Evolutionary conservation across 148 eudicot species (phyloP).

Genomic region (Nepenthes gracilis): DNA sequence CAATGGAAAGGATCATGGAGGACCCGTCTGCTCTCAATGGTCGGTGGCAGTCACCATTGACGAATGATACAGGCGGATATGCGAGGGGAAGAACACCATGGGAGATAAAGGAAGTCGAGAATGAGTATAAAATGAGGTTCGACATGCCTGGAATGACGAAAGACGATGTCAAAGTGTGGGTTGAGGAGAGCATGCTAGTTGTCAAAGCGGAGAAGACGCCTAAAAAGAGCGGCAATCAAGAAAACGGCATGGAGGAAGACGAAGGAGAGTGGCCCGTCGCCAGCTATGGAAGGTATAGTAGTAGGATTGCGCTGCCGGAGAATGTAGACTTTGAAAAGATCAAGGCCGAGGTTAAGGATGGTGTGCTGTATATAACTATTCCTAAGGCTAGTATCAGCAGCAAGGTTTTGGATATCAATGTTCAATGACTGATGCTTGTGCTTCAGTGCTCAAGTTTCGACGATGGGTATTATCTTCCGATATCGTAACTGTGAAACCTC

Average conservation of each 20-base stretch:
- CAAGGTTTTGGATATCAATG: constrained; percentile 55
- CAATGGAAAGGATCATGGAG: constrained; percentile 57
- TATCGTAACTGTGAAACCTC: too few relatives aligned
- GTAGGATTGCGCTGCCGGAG: constrained; percentile 66
- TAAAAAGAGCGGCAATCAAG: constrained; percentile 9
- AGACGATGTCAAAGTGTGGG: constrained; percentile 54
- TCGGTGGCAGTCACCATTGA: constrained; percentile 8
- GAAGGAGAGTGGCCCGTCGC: constrained; percentile 41
- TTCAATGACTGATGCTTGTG: constrained; percentile 13
- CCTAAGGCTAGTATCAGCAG: constrained; percentile 40
- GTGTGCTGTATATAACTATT: constrained; percentile 54
- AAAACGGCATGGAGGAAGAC: constrained; percentile 9
- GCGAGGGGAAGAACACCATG: constrained; percentile 69
- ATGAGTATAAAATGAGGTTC: constrained; percentile 53
- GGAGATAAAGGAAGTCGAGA: constrained; percentile 54
- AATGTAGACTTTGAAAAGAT: constrained; percentile 67
- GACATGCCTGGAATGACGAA: constrained; percentile 82
- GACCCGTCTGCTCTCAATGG: constrained; percentile 35
- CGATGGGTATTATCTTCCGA: too few relatives aligned
- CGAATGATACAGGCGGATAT: constrained; percentile 14
- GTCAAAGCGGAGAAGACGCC: constrained; percentile 49
- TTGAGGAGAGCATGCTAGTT: constrained; percentile 68
- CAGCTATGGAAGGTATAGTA: constrained; percentile 49
- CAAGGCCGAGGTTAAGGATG: constrained; percentile 78
- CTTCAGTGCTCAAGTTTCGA: too few relatives aligned